Conservation (phyloP, 768 basidiomycete genomes). For the Agaricus blazei region DNA sequence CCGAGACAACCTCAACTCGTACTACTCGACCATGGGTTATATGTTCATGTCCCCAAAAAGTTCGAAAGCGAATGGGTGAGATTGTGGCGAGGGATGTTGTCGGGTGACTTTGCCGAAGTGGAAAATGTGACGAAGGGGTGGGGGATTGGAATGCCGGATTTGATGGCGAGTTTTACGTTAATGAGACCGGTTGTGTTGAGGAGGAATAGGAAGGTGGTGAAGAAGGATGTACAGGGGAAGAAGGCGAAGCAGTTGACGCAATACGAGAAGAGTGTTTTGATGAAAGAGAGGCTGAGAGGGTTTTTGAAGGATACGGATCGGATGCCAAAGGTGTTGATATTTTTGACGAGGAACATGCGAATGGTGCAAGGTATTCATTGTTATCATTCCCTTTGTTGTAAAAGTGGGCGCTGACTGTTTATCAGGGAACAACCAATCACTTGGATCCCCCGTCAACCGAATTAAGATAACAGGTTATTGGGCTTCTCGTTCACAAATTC, state of each 20-base stretch:
- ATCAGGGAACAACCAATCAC: slow-evolving; percentile 71
- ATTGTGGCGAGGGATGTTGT: slow-evolving; percentile 67
- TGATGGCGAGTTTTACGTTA: slow-evolving; percentile 70
- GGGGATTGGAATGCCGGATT: slow-evolving; percentile 67
- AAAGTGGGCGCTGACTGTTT: slow-evolving; percentile 6
- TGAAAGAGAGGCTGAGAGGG: slow-evolving; percentile 62
- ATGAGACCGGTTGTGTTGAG: slow-evolving; percentile 52
- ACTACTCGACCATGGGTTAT: slow-evolving; percentile 89
- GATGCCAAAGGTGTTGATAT: slow-evolving; percentile 74
- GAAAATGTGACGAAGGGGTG: slow-evolving; percentile 49
- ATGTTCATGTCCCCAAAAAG: slow-evolving; percentile 61
- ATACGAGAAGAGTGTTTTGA: slow-evolving; percentile 62
- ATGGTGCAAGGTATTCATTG: slow-evolving; percentile 43
- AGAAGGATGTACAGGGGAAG: slow-evolving; percentile 18
- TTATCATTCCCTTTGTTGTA: slow-evolving; percentile 11
- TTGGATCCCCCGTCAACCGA: slow-evolving; percentile 85
- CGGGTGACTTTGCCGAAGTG: slow-evolving; percentile 49
- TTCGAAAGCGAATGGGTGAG: slow-evolving; percentile 75
- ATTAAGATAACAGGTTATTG: slow-evolving; percentile 86
- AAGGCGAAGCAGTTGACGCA: slow-evolving; percentile 40
- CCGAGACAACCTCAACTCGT: slow-evolving; percentile 58
- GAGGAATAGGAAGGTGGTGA: slow-evolving; percentile 26
- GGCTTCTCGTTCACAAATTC: slow-evolving; percentile 64
- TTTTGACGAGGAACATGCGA: slow-evolving; percentile 74
- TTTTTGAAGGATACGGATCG: slow-evolving; percentile 72